Evolutionary conservation across 495 filamentous ascomycete genomes (phyloP).

Genomic region (Pseudomonodictys pantanalensis): DNA sequence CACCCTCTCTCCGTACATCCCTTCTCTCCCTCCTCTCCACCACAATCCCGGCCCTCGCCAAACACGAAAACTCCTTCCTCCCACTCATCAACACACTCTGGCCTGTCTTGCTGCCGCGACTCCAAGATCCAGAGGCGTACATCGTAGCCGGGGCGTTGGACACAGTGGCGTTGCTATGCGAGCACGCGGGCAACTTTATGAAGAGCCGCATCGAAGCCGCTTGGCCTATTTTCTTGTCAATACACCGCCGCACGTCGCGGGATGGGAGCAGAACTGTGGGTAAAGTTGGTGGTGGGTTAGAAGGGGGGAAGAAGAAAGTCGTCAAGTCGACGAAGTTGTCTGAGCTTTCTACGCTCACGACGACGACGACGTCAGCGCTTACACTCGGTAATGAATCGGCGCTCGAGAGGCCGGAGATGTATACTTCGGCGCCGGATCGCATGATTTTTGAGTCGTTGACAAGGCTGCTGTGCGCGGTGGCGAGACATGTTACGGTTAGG

Average conservation of each 20-base stretch:
- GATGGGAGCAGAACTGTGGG: background rate
- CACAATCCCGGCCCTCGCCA: constrained; percentile 63
- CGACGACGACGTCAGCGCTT: no score
- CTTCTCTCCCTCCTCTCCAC: constrained; percentile 70
- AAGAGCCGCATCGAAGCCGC: constrained; percentile 63
- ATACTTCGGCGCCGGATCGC: constrained; percentile 25
- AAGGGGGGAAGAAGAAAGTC: background rate
- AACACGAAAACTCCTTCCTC: constrained; percentile 76
- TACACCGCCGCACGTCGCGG: constrained; percentile 1
- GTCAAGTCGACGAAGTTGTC: no score
- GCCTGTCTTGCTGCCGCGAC: constrained; percentile 68
- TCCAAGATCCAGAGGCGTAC: constrained; percentile 72
- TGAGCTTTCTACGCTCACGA: no score
- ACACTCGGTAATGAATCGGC: no score
- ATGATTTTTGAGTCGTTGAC: constrained; percentile 60
- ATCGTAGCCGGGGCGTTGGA: constrained; percentile 68
- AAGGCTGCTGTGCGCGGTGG: constrained; percentile 51
- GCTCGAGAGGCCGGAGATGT: no score
- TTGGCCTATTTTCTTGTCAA: constrained; percentile 54
- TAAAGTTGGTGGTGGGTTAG: no score
- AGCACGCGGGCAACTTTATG: constrained; percentile 77
- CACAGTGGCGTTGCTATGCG: constrained; percentile 60
- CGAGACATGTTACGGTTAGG: constrained; percentile 56
- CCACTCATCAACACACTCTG: constrained; percentile 87
- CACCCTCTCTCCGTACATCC: constrained; percentile 70